Base-by-base conservation (phyloP, 169 alveolate species). In the Plasmodium gonderi region DNA sequence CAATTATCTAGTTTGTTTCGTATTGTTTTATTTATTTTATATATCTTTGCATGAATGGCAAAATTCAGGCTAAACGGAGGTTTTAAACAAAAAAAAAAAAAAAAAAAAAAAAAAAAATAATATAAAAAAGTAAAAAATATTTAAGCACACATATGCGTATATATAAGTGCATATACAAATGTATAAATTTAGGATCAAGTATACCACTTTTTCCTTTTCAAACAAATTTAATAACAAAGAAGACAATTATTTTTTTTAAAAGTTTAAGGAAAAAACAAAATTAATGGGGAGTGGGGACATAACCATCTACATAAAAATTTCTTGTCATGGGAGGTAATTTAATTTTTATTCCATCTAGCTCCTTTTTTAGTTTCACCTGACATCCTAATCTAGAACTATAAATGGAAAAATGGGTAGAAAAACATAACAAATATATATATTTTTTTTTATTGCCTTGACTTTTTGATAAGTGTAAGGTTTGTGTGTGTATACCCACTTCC, bases 231-330 rank as follows among this genome's bases (percentile, higher is more conserved):
- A 29, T 23, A 81, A 29, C 20, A 6, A 23, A 26, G 8, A 64
- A 64, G 44, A 26, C 23, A 69, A 74, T 81, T 44, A 81, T 42
- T 81, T 69, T 81, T 69, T 81, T 85, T 42, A 75, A 44, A 75
- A 82, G 42, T 20, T 20, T 47, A 29, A 54, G 75, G 17, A 72
- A 76, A 60, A 47, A 67, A n/a, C 67, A 44, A 67, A 17, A 54
- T 94, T 80, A 98, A 94, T 98, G 99, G 3, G 99, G 99, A 51
- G 95, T 91, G 9, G 99, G 99, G 29, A 96, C 97, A 90, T 98
- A 98, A 2, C 99, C 99, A 96, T 98, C 99, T 42, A 98, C 99
- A 79, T 97, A 98, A 89, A 98, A 97, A 93, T 98, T 98, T 49
- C 99, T 94, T 31, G 99, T 98, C 36, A 97, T 96, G 42, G 94